Evolutionary conservation across 2,329 filamentous ascomycete species (phyloP).

Genomic region (Talaromyces piceae): DNA sequence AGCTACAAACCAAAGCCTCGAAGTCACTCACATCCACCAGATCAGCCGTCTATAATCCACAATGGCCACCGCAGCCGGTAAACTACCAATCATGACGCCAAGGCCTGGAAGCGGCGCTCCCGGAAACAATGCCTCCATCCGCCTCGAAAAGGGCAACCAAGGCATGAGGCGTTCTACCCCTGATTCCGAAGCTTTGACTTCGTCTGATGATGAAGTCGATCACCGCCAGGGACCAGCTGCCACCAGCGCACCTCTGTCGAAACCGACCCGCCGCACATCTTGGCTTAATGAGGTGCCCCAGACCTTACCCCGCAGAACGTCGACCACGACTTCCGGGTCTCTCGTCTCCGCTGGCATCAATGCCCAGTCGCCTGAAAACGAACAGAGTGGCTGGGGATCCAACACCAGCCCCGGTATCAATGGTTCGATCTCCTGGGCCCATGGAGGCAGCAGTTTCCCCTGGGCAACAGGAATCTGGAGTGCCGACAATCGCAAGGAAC

Average conservation of each 20-base stretch:
- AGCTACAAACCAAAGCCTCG: not conserved
- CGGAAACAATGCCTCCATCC: conserved; percentile 55
- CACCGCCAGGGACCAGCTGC: conserved; percentile 48
- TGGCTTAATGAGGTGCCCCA: conserved; percentile 80
- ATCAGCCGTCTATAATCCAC: not conserved
- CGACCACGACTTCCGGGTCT: conserved; percentile 62
- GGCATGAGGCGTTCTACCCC: conserved; percentile 73
- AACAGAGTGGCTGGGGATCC: conserved; percentile 44
- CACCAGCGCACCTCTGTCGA: conserved; percentile 45
- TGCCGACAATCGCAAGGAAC: conserved; percentile 64
- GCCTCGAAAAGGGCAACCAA: conserved; percentile 66
- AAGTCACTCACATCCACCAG: not conserved
- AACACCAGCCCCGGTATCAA: conserved; percentile 31
- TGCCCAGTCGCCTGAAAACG: conserved; percentile 68
- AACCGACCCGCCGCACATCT: conserved; percentile 64
- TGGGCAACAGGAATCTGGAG: conserved; percentile 85
- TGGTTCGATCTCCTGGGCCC: conserved; percentile 37
- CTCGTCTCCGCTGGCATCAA: conserved; percentile 76
- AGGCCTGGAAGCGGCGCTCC: conserved; percentile 23
- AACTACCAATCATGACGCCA: conserved; percentile 1
- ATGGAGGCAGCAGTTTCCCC: conserved; percentile 48
- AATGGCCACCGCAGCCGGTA: conserved; percentile 9
- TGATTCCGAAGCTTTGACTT: conserved; percentile 87
- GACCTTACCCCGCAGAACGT: conserved; percentile 62
- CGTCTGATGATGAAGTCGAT: conserved; percentile 86